Conservation (phyloP, 495 filamentous ascomycete genomes). For the Penicillium chermesinum region DNA sequence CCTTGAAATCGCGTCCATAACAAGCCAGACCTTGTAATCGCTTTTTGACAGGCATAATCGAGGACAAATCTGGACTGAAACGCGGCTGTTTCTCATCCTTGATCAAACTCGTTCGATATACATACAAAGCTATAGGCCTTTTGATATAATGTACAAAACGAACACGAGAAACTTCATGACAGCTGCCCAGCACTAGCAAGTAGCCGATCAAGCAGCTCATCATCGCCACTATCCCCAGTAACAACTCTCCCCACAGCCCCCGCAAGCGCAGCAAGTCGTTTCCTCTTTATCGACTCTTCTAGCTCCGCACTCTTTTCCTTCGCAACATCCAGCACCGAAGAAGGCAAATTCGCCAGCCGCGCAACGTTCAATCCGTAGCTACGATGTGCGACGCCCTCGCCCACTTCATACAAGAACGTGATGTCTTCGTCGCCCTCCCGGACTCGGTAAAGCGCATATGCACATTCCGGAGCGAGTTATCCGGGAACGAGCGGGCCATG, state of each 20-base stretch:
- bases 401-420: constrained; percentile 79
- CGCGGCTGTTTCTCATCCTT: too few relatives aligned
- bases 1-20: too few relatives aligned
- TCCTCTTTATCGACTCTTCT: constrained; percentile 65
- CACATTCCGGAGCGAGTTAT: constrained; percentile 62
- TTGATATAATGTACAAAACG: constrained; percentile 11
- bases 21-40: too few relatives aligned
- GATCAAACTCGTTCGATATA: too few relatives aligned
- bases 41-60: too few relatives aligned
- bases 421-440: constrained; percentile 48
- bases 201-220: constrained; percentile 31
- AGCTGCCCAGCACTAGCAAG: constrained; percentile 36
- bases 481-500: constrained; percentile 60
- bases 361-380: constrained; percentile 95
- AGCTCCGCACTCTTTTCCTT: constrained; percentile 72
- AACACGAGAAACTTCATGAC: constrained; percentile 5
- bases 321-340: constrained; percentile 69
- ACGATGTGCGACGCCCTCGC: constrained; percentile 84
- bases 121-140: not conserved
- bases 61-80: too few relatives aligned
- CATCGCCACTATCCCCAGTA: constrained; percentile 17
- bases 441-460: constrained; percentile 77
- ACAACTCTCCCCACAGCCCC: constrained; percentile 38
- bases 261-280: constrained; percentile 46
- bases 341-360: constrained; percentile 74